Evolutionary conservation across 805 yeast genomes (phyloP), one percentile per base, ranked within the genome.

Genomic region (Isabelozyma rhagii): DNA sequence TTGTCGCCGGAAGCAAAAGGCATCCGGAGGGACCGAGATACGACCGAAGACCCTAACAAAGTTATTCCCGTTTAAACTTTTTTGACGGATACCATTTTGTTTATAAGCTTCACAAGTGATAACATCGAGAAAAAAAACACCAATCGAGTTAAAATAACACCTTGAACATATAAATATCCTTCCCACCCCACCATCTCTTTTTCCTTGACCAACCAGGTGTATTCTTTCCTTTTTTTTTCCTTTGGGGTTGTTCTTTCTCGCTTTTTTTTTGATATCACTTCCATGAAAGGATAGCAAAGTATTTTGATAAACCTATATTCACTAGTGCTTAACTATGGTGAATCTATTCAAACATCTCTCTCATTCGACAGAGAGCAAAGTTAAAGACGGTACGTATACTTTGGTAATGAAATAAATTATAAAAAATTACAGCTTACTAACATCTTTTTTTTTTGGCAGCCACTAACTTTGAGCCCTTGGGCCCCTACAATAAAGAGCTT

Each of bases 401-500:
- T 21, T 21, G 25, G 25, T 6, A 21, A 5, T 21, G 25, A 21
- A 21, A 21, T 5, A 4, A 21, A 21, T 15, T 15, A 21, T 21
- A 6, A 1, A 21, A 21, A 21, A 21, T 21, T 3, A 21, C 25
- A 21, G 36, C 48, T 18, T 40, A 41, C 47, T 34, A 13, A n/a
- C 11, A 41, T 40, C 28, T 8, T 39, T 31, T 29, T 29, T 29
- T 31, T 39, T 10, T 14, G 8, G n/a, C 46, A 61, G 82, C 84
- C 8, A 82, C 85, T 21, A 78, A 75, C 54, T 73, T 72, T 50
- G 84, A 81, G 50, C 69, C 75, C 1, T 67, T 74, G 56, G 84
- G 87, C 1, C 85, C 85, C 0, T 78, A 80, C 7, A 79, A 82
- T n/a, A 67, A 76, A 5, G 78, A 82, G 51, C 66, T 83, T 59